phyloP scores from a whole-genome alignment of 768 basidiomycete species.

The Podaxis mareebaensis region DNA sequence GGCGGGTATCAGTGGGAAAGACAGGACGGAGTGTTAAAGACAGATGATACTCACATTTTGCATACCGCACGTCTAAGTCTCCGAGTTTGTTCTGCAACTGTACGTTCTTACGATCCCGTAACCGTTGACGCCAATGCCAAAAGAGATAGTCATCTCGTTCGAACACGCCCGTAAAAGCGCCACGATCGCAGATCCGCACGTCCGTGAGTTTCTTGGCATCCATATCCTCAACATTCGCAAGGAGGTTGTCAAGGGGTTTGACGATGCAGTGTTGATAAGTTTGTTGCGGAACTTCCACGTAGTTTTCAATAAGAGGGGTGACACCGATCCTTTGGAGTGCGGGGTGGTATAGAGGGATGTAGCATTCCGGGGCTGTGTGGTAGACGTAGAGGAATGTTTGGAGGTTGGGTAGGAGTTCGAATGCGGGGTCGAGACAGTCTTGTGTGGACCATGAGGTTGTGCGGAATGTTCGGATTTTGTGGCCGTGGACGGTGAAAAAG shows the following conservation, averaged over 20 bases:
- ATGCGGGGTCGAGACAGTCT: constrained; percentile 33
- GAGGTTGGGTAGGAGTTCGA: constrained; percentile 42
- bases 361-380: constrained; percentile 26
- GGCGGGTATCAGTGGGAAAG: not conserved
- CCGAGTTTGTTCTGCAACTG: constrained; percentile 10
- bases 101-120: constrained; percentile 6
- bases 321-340: constrained; percentile 43
- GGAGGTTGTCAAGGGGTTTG: constrained; percentile 16
- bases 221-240: constrained; percentile 12
- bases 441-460: constrained; percentile 32
- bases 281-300: constrained; percentile 34
- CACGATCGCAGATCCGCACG: constrained; percentile 15
- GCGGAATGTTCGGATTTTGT: constrained; percentile 41
- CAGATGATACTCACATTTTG: constrained; percentile 1
- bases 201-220: constrained; percentile 1
- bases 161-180: constrained; percentile 25
- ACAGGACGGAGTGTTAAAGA: not conserved
- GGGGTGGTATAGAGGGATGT: constrained; percentile 37
- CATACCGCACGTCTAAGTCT: constrained; percentile 2
- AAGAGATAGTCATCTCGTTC: constrained; percentile 20
- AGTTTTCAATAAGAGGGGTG: constrained; percentile 39
- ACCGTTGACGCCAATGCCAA: constrained; percentile 7
- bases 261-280: constrained; percentile 42
- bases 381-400: constrained; percentile 39
- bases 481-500: constrained; percentile 42